These are phyloP conservation scores for Agrocybe praecox DNA, from an alignment of 768 basidiomycete species.

Conservation along the genomic window DNA sequence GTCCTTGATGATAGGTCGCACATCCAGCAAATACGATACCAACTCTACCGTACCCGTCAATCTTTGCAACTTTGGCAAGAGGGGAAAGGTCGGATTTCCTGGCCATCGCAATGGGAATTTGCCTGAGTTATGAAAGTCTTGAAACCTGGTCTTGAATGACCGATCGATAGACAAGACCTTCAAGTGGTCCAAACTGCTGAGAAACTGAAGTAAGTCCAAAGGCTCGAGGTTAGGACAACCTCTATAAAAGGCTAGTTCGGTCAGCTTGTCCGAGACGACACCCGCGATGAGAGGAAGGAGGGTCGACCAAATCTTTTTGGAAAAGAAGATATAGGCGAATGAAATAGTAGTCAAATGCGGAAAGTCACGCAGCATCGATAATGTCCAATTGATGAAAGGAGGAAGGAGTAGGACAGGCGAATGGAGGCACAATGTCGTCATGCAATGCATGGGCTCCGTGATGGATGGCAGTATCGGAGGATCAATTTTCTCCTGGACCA, in stretches of 20 bases:
- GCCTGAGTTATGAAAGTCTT: not conserved
- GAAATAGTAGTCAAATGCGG: constrained; percentile 16
- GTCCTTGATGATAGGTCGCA: not conserved
- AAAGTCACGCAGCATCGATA: constrained; percentile 15
- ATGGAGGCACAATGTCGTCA: constrained; percentile 17
- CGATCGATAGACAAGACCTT: constrained; percentile 17
- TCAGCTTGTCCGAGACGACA: constrained; percentile 13
- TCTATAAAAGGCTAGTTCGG: constrained; percentile 15
- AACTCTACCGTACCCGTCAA: constrained; percentile 17
- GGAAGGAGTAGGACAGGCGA: constrained; percentile 20
- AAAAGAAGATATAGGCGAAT: constrained; percentile 20
- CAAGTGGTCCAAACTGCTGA: constrained; percentile 12
- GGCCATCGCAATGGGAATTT: not conserved
- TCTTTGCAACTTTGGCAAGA: constrained; percentile 10
- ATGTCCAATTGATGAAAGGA: constrained; percentile 22
- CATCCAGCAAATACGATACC: constrained; percentile 11
- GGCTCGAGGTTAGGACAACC: constrained; percentile 18
- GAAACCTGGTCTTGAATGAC: constrained; percentile 15
- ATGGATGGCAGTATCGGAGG: constrained; percentile 4
- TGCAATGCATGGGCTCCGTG: constrained; percentile 6
- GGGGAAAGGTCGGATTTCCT: not conserved
- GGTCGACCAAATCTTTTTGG: constrained; percentile 14
- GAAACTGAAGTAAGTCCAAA: constrained; percentile 16
- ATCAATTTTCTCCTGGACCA: constrained; percentile 2
- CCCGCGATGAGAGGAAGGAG: constrained; percentile 19